A percentile compares a stretch with the other conserved stretches of the same genome.
Conservation (phyloP, 2,329 filamentous ascomycete species). For the Plenodomus lindquistii region DNA sequence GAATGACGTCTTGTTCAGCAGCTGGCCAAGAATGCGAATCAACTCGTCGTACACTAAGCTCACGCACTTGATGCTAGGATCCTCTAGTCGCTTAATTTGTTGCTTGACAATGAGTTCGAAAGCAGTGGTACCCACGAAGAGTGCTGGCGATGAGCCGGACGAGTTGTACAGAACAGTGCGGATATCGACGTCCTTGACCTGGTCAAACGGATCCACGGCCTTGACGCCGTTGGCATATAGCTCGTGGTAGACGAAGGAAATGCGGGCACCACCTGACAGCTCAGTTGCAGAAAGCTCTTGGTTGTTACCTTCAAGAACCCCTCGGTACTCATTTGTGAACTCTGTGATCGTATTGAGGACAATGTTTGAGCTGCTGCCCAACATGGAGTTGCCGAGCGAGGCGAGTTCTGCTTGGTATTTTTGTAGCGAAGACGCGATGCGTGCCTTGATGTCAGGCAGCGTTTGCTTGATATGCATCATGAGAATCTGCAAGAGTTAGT, state of each 20-base stretch:
- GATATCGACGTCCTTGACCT: conserved; percentile 97
- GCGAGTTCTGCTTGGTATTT: conserved; percentile 86
- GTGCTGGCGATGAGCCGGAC: conserved; percentile 92
- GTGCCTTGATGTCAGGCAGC: conserved; percentile 95
- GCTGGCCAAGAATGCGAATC: conserved; percentile 89
- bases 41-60: conserved; percentile 96
- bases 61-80: conserved; percentile 96
- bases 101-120: conserved; percentile 99
- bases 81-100: conserved; percentile 94
- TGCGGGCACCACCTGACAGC: conserved; percentile 93
- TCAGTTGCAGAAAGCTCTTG: conserved; percentile 93
- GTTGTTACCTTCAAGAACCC: conserved; percentile 94
- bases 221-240: conserved; percentile 97
- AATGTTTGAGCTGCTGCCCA: conserved; percentile 95
- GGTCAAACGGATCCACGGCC: conserved; percentile 95
- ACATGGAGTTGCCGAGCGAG: conserved; percentile 86
- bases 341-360: conserved; percentile 98
- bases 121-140: conserved; percentile 97
- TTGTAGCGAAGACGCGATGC: conserved; percentile 89
- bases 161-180: conserved; percentile 98
- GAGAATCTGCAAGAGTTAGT: conserved; percentile 67
- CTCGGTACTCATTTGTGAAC: conserved; percentile 97
- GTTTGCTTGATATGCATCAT: conserved; percentile 99
- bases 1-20: conserved; percentile 87
- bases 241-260: conserved; percentile 99